These are phyloP conservation scores for Otatea glauca DNA, from an alignment of 176 grass and related monocot species.

Conservation along the genomic window DNA sequence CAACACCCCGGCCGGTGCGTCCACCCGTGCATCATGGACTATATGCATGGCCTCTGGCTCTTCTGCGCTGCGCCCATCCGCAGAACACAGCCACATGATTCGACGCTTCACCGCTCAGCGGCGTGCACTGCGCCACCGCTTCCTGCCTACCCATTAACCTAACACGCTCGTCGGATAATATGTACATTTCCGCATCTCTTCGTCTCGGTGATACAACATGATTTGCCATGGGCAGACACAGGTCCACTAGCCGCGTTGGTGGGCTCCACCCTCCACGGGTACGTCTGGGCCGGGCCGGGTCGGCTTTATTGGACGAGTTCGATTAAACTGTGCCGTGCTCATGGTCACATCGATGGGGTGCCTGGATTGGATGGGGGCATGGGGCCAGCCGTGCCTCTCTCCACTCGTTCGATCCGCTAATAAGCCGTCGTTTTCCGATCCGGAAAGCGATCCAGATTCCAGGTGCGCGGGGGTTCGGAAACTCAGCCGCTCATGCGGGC, in stretches of 20 bases:
- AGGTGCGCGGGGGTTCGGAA: background rate
- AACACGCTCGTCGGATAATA: background rate
- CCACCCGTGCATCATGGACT: background rate
- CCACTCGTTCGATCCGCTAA: background rate
- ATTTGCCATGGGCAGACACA: background rate
- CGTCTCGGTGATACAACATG: background rate
- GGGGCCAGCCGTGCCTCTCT: background rate
- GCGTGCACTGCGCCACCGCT: background rate
- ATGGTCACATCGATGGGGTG: background rate
- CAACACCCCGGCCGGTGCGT: background rate
- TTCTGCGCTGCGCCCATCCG: background rate
- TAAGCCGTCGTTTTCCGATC: constrained; percentile 33
- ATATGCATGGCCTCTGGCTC: background rate
- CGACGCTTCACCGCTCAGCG: background rate
- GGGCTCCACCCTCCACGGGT: constrained; percentile 23
- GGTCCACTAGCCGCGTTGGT: background rate
- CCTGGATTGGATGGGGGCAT: constrained; percentile 11
- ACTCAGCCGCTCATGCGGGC: background rate
- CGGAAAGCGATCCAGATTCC: background rate
- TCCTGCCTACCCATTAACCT: constrained; percentile 13
- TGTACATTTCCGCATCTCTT: background rate
- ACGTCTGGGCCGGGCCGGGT: background rate
- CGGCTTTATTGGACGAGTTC: background rate
- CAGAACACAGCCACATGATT: background rate
- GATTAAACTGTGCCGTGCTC: background rate